Base-by-base conservation (phyloP, 495 filamentous ascomycete species). In the Penicillium cosmopolitanum region DNA sequence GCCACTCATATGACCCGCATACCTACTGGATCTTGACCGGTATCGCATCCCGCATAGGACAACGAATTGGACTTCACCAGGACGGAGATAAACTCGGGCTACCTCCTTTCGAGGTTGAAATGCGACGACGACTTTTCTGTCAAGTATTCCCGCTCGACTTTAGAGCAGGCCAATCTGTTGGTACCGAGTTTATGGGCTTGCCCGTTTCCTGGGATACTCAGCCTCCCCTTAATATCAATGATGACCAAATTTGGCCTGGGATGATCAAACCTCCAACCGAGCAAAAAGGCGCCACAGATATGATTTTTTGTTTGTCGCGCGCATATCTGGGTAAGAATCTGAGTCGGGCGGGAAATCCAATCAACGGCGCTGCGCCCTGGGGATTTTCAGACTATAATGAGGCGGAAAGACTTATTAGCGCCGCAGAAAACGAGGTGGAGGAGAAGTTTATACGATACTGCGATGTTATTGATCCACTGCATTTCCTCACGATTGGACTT, bases 261-360 rank as follows among this genome's bases (percentile, higher is more conserved):
- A 71, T 71, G 65, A 58, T 58, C 12, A 43, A 66, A 23, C 43
- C 15, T 10, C 62, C 62, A 15, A 13, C 23, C 13, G 78, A 86
- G 35, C 80, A 85, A 33, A 68, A 66, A 23, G 85, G 85, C 16
- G 79, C 82, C 1, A 91, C 90, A 3, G 89, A 94, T 55, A 89
- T 92, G 86, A 89, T 89, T 1, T 93, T 94, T 65, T 87, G 84
- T 55, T 72, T 95, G 15, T 84, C 89, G 8, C 81, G 86, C 9
- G 86, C 79, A 56, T 82, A 86, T 35, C 18, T 68, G 12, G 59
- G 60, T 8, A 64, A 61, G 15, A 56, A 16, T 54, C 55, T 5
- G 35, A 60, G 33, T 55, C 52, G 2, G 50, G 56, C 2, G 23
- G 54, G 4, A 42, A 56, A 28, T 31, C 28, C 28, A 31, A 46